Evolutionary conservation across 176 grass and related monocot genomes (phyloP).

Genomic region (Triticum dicoccoides): DNA sequence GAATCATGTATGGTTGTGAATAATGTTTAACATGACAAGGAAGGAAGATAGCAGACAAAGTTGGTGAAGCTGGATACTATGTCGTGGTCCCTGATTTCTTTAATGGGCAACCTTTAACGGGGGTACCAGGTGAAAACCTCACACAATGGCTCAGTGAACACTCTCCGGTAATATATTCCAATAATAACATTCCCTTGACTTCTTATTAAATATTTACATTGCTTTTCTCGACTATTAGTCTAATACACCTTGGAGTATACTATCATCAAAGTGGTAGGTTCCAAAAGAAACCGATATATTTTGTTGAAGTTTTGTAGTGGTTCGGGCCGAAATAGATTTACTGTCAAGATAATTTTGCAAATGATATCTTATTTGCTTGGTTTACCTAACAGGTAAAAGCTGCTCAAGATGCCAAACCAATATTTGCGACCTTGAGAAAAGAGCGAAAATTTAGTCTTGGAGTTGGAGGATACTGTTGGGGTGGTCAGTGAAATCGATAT

Average conservation of each 20-base stretch:
- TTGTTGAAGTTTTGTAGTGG: too few relatives aligned
- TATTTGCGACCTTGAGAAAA: constrained; percentile 18
- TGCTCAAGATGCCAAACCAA: constrained; percentile 21
- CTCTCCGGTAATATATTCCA: constrained; percentile 10
- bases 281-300: too few relatives aligned
- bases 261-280: too few relatives aligned
- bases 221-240: too few relatives aligned
- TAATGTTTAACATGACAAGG: neutral
- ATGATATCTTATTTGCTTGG: neutral
- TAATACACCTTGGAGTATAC: too few relatives aligned
- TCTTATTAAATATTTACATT: neutral
- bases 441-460: constrained; percentile 1
- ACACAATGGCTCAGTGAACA: constrained; percentile 23
- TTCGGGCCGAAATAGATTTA: too few relatives aligned
- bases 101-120: constrained; percentile 2
- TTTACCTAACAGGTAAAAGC: constrained; percentile 12
- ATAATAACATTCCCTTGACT: neutral
- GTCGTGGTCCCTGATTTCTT: constrained; percentile 38
- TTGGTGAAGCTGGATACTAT: constrained; percentile 21
- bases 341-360: too few relatives aligned
- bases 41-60: constrained; percentile 26
- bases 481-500: neutral
- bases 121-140: neutral
- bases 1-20: too few relatives aligned
- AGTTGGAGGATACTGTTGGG: constrained; percentile 40